phyloP scores from a whole-genome alignment of 2,329 filamentous ascomycete genomes.

The Rosellinia necatrix region DNA sequence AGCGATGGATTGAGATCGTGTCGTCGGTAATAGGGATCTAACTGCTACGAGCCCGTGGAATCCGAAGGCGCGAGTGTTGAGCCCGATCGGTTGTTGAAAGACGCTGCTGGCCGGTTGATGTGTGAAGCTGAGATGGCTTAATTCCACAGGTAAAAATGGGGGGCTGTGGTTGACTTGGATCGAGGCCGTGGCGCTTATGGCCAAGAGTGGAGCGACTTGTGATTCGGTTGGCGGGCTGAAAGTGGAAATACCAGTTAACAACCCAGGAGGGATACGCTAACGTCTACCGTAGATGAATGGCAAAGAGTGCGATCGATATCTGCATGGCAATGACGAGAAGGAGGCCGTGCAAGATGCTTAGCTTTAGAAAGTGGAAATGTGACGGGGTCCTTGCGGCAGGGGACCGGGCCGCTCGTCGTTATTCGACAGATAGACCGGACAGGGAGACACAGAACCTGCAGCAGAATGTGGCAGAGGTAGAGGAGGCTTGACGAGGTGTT shows the following conservation, averaged over 20 bases:
- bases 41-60: conserved; percentile 14
- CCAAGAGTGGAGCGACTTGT: conserved; percentile 34
- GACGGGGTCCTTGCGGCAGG: conserved; percentile 8
- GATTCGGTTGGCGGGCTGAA: conserved; percentile 31
- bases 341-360: conserved; percentile 37
- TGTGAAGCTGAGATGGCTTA: conserved; percentile 28
- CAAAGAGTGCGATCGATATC: conserved; percentile 15
- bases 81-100: conserved; percentile 28
- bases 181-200: conserved; percentile 37
- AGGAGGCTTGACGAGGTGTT: conserved; percentile 33
- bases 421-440: neutral
- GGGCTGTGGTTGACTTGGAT: conserved; percentile 27
- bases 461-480: conserved; percentile 29
- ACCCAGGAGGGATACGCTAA: conserved; percentile 14
- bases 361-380: conserved; percentile 7
- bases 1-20: neutral
- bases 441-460: conserved; percentile 24
- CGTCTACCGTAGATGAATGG: conserved; percentile 2
- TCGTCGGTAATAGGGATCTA: neutral
- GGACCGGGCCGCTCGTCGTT: neutral
- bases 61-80: conserved; percentile 20
- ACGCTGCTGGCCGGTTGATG: conserved; percentile 13
- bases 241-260: conserved; percentile 37
- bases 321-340: conserved; percentile 28
- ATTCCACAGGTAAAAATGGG: conserved; percentile 26